Base-by-base conservation (phyloP, 1,284 basidiomycete genomes). In the Gyrodon tennesseensis region DNA sequence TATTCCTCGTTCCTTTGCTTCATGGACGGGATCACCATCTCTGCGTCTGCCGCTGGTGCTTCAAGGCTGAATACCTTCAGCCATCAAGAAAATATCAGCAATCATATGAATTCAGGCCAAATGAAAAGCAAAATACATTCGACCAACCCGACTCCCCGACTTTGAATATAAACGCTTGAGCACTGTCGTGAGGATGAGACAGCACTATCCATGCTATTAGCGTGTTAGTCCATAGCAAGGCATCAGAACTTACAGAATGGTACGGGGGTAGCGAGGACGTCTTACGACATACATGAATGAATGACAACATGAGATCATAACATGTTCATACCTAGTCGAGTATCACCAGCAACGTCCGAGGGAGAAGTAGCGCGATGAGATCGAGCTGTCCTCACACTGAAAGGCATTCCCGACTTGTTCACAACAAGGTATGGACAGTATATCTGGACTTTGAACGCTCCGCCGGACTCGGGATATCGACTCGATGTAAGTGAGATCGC, bases 381-480 rank as follows among this genome's bases (percentile, higher is more conserved):
- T 39, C 87, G 82, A 19, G 82, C 78, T 40, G 93, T 87, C 68
- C 85, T 89, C 43, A 97, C 82, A 44, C 82, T 82, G 72, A 98
- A 97, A 2, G 94, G 90, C 56, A 96, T 78, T 3, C 90, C 91
- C 0, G 94, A 94, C 82, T 98, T 98, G 80, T 99, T 99, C 76
- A 98, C 80, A 58, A 99, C 80, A 59, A 99, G 82, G 76, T 92
- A 99, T 5, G 97, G 96, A 69, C 88, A 89, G 76, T 95, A 99
- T 60, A 99, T 89, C 77, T 99, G 96, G 2, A 98, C 93, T 78
- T 94, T 96, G 84, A 98, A 97, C 3, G 96, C 95, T n/a, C 97
- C 96, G 6, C 96, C 97, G 18, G 95, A 93, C 65, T 98, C 87
- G 5, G 93, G 88, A 77, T 93, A 94, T 51, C 89, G 89, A 58